phyloP scores from a whole-genome alignment of 345 rosid genomes.

The Angophora floribunda region DNA sequence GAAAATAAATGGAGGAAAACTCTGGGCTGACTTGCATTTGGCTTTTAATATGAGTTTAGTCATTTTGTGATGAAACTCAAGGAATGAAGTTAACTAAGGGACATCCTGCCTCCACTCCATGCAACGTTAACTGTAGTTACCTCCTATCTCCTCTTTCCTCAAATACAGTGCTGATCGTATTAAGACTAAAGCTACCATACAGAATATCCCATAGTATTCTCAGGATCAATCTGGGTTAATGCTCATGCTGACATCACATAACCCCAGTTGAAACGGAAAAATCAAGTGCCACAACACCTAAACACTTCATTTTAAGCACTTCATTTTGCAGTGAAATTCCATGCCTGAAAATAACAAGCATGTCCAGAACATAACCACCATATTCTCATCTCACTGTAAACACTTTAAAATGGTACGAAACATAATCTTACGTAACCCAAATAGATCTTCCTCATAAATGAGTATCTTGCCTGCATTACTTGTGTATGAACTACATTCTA shows the following conservation, averaged over 20 bases:
- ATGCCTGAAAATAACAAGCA: background rate
- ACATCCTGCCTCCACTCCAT: background rate
- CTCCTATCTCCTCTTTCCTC: background rate
- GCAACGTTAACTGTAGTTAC: background rate
- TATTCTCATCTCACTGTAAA: background rate
- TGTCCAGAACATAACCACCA: background rate
- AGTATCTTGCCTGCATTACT: background rate
- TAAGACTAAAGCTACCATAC: background rate
- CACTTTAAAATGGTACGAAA: background rate
- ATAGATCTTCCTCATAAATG: background rate
- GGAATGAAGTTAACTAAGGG: background rate
- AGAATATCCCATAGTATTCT: background rate
- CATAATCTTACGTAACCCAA: background rate
- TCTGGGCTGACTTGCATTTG: background rate
- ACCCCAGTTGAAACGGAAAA: background rate
- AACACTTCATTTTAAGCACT: background rate
- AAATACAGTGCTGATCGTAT: background rate
- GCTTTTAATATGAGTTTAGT: background rate
- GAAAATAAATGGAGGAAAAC: background rate
- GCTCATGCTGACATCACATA: background rate
- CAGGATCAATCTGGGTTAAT: background rate
- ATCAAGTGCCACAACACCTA: background rate
- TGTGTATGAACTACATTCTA: background rate
- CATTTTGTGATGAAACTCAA: background rate
- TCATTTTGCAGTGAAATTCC: background rate